Evolutionary conservation across 139 green algal genomes (phyloP), one percentile per base, ranked within the genome.

Genomic region (Volvox reticuliferus): DNA sequence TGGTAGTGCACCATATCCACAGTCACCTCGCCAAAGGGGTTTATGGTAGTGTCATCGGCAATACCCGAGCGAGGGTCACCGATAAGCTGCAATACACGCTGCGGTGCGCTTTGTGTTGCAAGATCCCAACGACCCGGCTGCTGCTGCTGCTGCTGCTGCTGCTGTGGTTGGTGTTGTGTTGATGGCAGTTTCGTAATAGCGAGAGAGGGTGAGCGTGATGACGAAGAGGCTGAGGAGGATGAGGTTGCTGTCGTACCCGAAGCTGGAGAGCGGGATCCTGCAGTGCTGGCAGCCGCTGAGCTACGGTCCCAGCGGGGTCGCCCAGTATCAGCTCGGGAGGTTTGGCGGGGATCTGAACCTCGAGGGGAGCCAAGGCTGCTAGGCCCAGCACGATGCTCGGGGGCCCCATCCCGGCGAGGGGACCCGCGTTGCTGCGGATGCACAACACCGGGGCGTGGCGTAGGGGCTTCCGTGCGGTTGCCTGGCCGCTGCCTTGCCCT

Each of bases 31-130:
- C 93, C 92, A 82, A 93, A 95, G 6, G 93, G 89, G n/a, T 63
- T 89, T 50, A 28, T 77, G 22, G 91, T 93, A 14, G 92, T 94
- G 88, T 96, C 93, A 73, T 96, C 94, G 26, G 93, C 94, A 9
- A 96, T 73, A 62, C 94, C 94, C 33, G 75, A 93, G 88, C 94
- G 93, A 0, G 94, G 94, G 89, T 96, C 94, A 28, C 94, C 94
- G 75, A 96, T 94, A 21, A 96, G 91, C 85, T 93, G 55, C 20
- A 95, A 65, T 30, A 92, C 71, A 20, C 89, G 78, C 18, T 55
- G 91, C 19, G 89, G 90, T 1, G 90, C 82, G 44, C 93, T 94
- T 18, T 79, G 35, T 0, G 76, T 35, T 12, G 85, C 92, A 20
- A 94, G 71, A 86, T 93, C 86, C 85, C 79, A 86, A 24, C 79